Percentiles rank a stretch among this genome's conserved stretches.
Conservation (phyloP, 2,329 filamentous ascomycete species). For the Sporothrix variecibatus region DNA sequence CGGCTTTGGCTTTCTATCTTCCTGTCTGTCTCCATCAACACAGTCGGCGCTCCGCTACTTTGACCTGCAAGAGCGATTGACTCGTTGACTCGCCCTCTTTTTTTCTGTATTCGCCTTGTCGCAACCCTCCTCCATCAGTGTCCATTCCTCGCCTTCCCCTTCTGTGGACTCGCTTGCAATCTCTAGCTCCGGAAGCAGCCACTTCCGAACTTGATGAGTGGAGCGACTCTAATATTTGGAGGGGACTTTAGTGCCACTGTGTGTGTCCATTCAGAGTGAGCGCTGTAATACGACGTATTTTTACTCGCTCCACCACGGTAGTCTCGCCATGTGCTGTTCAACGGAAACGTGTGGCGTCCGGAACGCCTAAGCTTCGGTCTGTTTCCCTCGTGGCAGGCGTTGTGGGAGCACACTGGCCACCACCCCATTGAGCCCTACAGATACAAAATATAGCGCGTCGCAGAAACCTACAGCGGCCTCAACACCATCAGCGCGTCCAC, state of each 20-base stretch:
- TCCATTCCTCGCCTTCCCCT: neutral
- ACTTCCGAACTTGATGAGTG: slow-evolving; percentile 5
- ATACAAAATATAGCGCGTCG: neutral
- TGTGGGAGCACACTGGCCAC: neutral
- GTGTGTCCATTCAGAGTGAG: no score
- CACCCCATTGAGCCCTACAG: neutral
- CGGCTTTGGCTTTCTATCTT: neutral
- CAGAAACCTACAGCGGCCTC: neutral
- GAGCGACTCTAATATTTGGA: neutral
- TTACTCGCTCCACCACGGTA: neutral
- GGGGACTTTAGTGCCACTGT: neutral
- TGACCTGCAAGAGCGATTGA: no score
- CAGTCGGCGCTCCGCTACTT: no score
- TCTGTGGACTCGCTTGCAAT: neutral
- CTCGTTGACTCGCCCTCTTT: no score
- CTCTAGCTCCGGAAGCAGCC: slow-evolving; percentile 18
- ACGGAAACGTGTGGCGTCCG: neutral
- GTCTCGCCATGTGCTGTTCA: neutral
- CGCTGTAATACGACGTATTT: neutral
- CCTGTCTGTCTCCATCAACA: no score
- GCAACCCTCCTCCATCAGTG: neutral
- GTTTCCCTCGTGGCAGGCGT: no score
- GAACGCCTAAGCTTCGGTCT: neutral
- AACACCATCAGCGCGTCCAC: neutral
- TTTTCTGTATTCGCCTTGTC: neutral